phyloP scores from a whole-genome alignment of 1,284 basidiomycete genomes.

The Meira nashicola region DNA sequence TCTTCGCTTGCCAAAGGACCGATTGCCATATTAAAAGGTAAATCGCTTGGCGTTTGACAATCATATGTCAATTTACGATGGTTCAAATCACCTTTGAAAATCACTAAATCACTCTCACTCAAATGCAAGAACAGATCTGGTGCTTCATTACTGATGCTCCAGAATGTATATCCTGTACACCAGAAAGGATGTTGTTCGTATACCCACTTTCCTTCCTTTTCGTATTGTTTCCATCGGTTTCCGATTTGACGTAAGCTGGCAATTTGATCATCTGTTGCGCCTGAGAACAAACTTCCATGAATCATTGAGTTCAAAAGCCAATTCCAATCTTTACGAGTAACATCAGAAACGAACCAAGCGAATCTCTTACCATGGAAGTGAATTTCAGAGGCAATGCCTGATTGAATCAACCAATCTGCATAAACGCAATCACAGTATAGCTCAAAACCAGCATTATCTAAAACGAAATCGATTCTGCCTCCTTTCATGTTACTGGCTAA shows the following conservation, averaged over 20 bases:
- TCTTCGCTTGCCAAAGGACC: constrained; percentile 84
- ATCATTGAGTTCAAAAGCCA: constrained; percentile 62
- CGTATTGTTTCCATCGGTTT: constrained; percentile 84
- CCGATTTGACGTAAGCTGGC: constrained; percentile 77
- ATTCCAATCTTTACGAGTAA: constrained; percentile 91
- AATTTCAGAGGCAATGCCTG: constrained; percentile 76
- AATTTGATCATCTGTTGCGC: constrained; percentile 74
- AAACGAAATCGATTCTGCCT: constrained; percentile 51
- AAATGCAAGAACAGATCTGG: constrained; percentile 86
- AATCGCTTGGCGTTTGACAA: constrained; percentile 70
- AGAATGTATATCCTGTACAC: constrained; percentile 57
- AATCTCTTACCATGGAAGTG: constrained; percentile 76
- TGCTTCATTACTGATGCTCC: constrained; percentile 72
- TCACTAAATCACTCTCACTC: constrained; percentile 81
- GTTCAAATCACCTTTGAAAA: constrained; percentile 92
- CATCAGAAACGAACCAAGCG: constrained; percentile 65
- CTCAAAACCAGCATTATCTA: constrained; percentile 89
- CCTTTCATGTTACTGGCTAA: constrained; percentile 64
- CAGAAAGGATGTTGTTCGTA: constrained; percentile 82
- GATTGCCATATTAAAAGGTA: constrained; percentile 85
- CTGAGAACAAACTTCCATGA: constrained; percentile 61
- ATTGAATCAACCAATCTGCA: constrained; percentile 79
- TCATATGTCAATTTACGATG: constrained; percentile 60
- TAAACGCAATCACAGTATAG: constrained; percentile 95
- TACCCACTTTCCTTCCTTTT: constrained; percentile 85